These are phyloP conservation scores for Termitomyces sp. DNA, from an alignment of 768 basidiomycete genomes.

Conservation along the genomic window DNA sequence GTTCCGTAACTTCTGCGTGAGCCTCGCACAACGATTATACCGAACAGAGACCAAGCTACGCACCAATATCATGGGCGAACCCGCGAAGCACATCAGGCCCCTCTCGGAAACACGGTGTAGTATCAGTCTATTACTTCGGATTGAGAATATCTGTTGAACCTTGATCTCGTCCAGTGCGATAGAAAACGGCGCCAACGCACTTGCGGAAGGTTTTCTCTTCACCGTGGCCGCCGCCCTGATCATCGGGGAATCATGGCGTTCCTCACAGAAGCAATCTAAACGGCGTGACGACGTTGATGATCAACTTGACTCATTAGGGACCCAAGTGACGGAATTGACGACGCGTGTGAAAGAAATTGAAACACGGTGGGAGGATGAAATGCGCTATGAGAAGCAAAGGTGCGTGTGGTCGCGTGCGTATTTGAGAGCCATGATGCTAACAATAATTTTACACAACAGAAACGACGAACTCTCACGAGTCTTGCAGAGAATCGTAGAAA, in stretches of 20 bases:
- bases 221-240: constrained; percentile 70
- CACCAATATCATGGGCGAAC: constrained; percentile 74
- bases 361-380: constrained; percentile 37
- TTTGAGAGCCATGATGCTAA: background rate
- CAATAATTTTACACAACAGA: constrained; percentile 25
- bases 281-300: constrained; percentile 74
- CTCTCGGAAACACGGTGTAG: constrained; percentile 70
- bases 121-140: background rate
- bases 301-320: constrained; percentile 53
- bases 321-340: constrained; percentile 40
- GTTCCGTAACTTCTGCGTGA: constrained; percentile 67
- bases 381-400: constrained; percentile 40
- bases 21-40: constrained; percentile 74
- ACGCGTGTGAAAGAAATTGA: constrained; percentile 36
- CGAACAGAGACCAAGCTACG: constrained; percentile 67
- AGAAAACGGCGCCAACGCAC: constrained; percentile 78
- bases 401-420: constrained; percentile 23
- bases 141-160: background rate
- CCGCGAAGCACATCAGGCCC: constrained; percentile 65
- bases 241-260: constrained; percentile 72
- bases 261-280: constrained; percentile 61
- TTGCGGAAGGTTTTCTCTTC: constrained; percentile 86
- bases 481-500: constrained; percentile 62
- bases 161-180: constrained; percentile 50
- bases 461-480: constrained; percentile 65